Base-by-base conservation (phyloP, 176 grass and related monocot genomes). In the Dendrocalamus sinicus region DNA sequence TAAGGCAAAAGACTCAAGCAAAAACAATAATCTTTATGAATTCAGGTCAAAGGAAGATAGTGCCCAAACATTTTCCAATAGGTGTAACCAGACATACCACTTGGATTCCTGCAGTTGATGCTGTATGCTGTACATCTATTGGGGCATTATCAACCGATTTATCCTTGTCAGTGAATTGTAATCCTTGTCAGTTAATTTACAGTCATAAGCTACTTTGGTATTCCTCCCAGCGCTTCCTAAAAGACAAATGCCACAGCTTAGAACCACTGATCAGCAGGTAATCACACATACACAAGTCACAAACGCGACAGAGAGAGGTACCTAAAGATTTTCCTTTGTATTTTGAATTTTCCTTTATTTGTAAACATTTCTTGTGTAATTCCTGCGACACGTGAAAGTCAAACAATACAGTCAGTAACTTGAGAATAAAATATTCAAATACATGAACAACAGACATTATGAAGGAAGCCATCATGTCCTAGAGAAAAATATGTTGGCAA, bases 291-390 rank as follows among this genome's bases (percentile, higher is more conserved):
- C 12, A 83, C 35, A 63, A 43, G 59, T 58, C 30, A 28, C 12
- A 48, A n/a, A 67, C 24, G 44, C 12, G 40, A 43, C 12, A 81
- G 69, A 50, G 69, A 73, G 22, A 81, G n/a, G 7, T 37, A 93
- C 91, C 91, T 88, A 73, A 88, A 5, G 37, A 39, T 82, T 85
- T 93, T 58, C 72, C 74, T 78, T 90, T 90, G 30, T 6, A 45
- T 46, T 86, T 90, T 51, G 39, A 2, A 16, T 83, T 91, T 86
- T 93, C 89, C 10, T 50, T 93, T 78, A 93, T 85, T 75, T 93
- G 81, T 79, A 90, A 82, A 8, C 85, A 46, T 75, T 91, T 93
- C 72, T 87, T 93, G 73, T 93, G 91, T 44, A 93, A 79, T 88
- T 93, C 91, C 91, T 93, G 83, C 26, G n/a, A 64, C 30, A 86